Evolutionary conservation across 2,329 filamentous ascomycete genomes (phyloP).

Genomic region (Cordyceps cicadae): DNA sequence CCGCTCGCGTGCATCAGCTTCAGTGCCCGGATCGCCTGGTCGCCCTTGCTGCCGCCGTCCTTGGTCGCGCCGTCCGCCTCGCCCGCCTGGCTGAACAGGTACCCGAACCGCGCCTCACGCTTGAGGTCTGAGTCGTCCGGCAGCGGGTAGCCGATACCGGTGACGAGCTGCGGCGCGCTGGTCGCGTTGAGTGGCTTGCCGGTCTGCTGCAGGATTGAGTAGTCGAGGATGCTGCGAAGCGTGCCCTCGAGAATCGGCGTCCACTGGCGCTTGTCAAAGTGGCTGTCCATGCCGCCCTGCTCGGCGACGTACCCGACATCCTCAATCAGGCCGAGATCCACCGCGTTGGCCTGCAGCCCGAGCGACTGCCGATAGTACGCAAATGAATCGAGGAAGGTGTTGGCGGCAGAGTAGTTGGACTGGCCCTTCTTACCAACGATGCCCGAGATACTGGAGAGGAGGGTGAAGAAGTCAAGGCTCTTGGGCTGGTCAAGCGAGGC

Average conservation of each 20-base stretch:
- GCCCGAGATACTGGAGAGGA: conserved; percentile 24
- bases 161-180: conserved; percentile 20
- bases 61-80: conserved; percentile 3
- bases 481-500: conserved; percentile 1
- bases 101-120: conserved; percentile 20
- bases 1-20: conserved; percentile 12
- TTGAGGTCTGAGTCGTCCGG: conserved; percentile 18
- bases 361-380: conserved; percentile 24
- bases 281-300: conserved; percentile 3
- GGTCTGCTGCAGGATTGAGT: conserved; percentile 22
- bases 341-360: conserved; percentile 15
- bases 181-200: conserved; percentile 10
- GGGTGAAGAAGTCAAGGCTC: conserved; percentile 27
- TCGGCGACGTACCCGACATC: conserved; percentile 27
- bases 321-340: conserved; percentile 29
- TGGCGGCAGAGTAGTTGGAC: conserved; percentile 32
- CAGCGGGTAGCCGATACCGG: conserved; percentile 18
- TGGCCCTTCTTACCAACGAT: conserved; percentile 26
- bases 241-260: conserved; percentile 21
- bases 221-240: conserved; percentile 21
- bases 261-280: conserved; percentile 13
- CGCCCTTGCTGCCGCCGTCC: conserved; percentile 3
- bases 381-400: conserved; percentile 31
- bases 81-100: conserved; percentile 9
- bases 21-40: conserved; percentile 13